Evolutionary conservation across 2,329 filamentous ascomycete species (phyloP), one percentile per base, ranked within the genome.

Genomic region (Ascochyta pisi): DNA sequence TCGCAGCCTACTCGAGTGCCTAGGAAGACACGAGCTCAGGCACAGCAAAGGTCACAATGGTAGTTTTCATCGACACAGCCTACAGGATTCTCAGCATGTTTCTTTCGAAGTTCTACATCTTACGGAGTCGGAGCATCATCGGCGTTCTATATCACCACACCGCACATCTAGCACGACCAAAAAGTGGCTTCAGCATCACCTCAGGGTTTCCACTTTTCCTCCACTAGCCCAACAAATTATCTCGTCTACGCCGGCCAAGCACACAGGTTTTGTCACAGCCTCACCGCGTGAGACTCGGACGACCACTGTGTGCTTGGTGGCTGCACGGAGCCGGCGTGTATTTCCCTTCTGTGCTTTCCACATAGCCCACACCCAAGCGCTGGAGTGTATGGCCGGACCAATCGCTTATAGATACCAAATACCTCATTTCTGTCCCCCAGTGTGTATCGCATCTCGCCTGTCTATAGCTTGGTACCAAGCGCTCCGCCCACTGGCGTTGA

Each of bases 361-460:
- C 62, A 54, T 45, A 61, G 62, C 67, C 63, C 61, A 66, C 63
- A 67, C 63, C 72, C 72, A 73, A 74, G 70, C 67, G 70, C 70
- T 75, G 69, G 72, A 71, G 64, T 66, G 62, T 70, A 60, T 67
- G 68, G 60, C 55, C 57, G 46, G 54, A 66, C 59, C 69, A 27
- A 54, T 72, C 70, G 64, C 56, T 73, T 62, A 23, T 57, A 50
- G 54, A 66, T 63, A 66, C 59, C 60, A 58, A 53, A 47, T 31
- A 43, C 33, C 38, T 35, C 50, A 24, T 58, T 56, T 55, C 27
- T 37, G 38, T 55, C 57, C 33, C 24, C 22, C 29, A 57, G 34
- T 42, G 50, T 57, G 57, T 59, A 62, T 41, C 34, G 50, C 58
- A 59, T 69, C 63, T 60, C 66, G 62, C 62, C 63, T 68, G 63